Percentiles rank a stretch among this genome's conserved stretches.
Evolutionary conservation across 129 eudicot species (phyloP).

Genomic region (Helianthus annuus): HanXRQr2.0-SUNRISE NC_035442.2:169828545-169829044

Average conservation of each 20-base stretch:
- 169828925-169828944: background rate
- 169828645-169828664: conserved; percentile 2
- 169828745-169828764: conserved; percentile 21
- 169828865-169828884: conserved; percentile 22
- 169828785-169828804: background rate
- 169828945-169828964: conserved; percentile 30
- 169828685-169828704: background rate
- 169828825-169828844: conserved; percentile 25
- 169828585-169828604: too few relatives aligned
- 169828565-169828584: too few relatives aligned
- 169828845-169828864: conserved; percentile 29
- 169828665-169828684: background rate
- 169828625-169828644: too few relatives aligned
- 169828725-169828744: conserved; percentile 25
- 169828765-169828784: background rate
- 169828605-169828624: too few relatives aligned
- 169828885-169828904: conserved; percentile 30
- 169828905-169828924: conserved; percentile 27
- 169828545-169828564: too few relatives aligned
- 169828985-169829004: conserved; percentile 37
- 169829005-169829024: conserved; percentile 33
- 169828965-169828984: conserved; percentile 32
- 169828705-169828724: background rate
- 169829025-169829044: conserved; percentile 51
- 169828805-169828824: conserved; percentile 33